phyloP scores from a whole-genome alignment of 257 asterid genomes.

The Fraxinus excelsior region DNA sequence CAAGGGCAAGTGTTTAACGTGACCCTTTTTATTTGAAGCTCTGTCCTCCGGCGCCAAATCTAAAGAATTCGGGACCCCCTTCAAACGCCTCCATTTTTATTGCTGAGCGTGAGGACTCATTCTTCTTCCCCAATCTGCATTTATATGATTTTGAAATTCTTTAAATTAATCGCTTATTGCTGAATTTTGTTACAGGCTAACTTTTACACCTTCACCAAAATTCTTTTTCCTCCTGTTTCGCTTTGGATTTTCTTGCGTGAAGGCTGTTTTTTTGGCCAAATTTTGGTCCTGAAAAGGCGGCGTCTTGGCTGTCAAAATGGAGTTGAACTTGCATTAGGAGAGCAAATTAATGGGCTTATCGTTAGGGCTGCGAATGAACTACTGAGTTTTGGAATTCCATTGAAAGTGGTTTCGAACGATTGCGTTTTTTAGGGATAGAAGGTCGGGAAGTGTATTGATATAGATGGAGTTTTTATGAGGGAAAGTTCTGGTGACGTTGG shows the following conservation, averaged over 20 bases:
- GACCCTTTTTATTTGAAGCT: no score
- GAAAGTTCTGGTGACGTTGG: constrained; percentile 80
- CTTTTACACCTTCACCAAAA: no score
- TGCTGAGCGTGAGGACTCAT: constrained; percentile 86
- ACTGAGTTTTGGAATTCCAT: constrained; percentile 66
- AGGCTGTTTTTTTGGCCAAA: no score
- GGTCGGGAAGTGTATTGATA: constrained; percentile 49
- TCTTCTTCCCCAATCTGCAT: background rate
- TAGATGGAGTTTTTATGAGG: constrained; percentile 79
- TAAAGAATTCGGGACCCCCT: constrained; percentile 72
- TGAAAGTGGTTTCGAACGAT: constrained; percentile 56
- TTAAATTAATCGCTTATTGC: constrained; percentile 12
- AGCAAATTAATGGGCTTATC: constrained; percentile 52
- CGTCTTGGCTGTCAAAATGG: constrained; percentile 48
- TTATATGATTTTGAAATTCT: background rate
- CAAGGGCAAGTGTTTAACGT: no score
- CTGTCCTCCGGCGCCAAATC: constrained; percentile 99
- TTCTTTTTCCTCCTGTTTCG: no score
- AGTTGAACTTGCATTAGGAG: constrained; percentile 54
- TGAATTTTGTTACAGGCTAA: constrained; percentile 59
- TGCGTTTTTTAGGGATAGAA: constrained; percentile 67
- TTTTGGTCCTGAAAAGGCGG: constrained; percentile 81
- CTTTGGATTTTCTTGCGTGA: no score
- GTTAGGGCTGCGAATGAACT: constrained; percentile 62
- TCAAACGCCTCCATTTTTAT: constrained; percentile 94